Percentiles rank a stretch among this genome's conserved stretches.
phyloP scores from a whole-genome alignment of 1,284 basidiomycete genomes.

The Ceratobasidium sp. region DNA sequence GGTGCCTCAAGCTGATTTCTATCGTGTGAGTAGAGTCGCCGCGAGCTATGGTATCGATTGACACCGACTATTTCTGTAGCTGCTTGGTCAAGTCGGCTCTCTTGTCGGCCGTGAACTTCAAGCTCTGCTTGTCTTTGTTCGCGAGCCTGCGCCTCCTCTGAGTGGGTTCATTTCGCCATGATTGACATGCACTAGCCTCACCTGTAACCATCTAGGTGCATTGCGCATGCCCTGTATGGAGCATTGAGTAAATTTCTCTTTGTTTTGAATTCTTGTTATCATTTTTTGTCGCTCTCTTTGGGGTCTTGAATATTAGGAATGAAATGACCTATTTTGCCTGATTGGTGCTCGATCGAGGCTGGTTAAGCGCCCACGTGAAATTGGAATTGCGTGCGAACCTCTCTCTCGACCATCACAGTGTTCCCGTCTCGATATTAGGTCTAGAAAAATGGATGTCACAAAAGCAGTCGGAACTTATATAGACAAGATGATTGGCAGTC shows the following conservation, averaged over 20 bases:
- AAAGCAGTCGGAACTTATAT: slow-evolving; percentile 96
- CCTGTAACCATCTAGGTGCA: not conserved
- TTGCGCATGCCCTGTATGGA: not conserved
- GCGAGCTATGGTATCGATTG: not conserved
- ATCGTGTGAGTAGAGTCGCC: not conserved
- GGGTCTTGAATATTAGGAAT: slow-evolving; percentile 3
- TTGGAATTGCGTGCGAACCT: not conserved
- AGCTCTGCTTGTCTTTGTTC: slow-evolving; percentile 24
- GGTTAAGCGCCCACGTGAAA: slow-evolving; percentile 4
- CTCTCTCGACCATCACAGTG: not conserved
- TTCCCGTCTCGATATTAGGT: not conserved
- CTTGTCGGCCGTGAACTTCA: slow-evolving; percentile 25
- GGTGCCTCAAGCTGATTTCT: slow-evolving; percentile 22
- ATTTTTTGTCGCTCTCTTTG: slow-evolving; percentile 21
- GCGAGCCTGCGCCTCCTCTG: slow-evolving; percentile 17
- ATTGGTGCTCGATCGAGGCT: not conserved
- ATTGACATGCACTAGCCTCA: not conserved
- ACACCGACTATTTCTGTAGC: not conserved
- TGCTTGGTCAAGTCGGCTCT: slow-evolving; percentile 24
- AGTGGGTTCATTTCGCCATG: not conserved
- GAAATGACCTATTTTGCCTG: not conserved
- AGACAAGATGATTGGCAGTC: slow-evolving; percentile 84
- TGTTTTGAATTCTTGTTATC: slow-evolving; percentile 1
- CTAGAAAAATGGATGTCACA: slow-evolving; percentile 81
- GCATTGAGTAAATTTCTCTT: not conserved